Evolutionary conservation across 2,329 filamentous ascomycete genomes (phyloP), one percentile per base, ranked within the genome.

Genomic region (Sporothrix pseudoabietina): DNA sequence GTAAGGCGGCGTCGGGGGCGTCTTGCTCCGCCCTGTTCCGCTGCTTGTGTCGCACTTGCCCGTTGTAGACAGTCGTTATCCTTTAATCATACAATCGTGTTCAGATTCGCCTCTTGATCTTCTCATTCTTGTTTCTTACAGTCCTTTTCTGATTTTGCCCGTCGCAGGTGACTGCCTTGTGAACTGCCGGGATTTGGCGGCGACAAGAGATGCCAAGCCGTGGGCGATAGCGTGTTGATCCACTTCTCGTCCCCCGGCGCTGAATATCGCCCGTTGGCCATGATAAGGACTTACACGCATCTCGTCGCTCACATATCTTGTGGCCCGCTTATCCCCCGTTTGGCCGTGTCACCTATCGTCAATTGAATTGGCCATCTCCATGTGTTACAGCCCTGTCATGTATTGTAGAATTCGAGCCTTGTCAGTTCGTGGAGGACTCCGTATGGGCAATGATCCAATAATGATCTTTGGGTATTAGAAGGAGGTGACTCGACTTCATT

Each of bases 321-420:
- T 8, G 35, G 35, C 52, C 10, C 52, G 26, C 59, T 65, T 65
- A 65, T 65, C 59, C 32, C 59, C 59, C 59, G 59, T 63, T 41
- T 12, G 2, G 12, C 12, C 12, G 16, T 39, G 57, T 6, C 32
- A 61, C 26, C 39, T 32, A 32, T 61, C 57, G 39, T 39, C 5
- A 16, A n/a, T 61, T 39, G 14, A 16, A n/a, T 61, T 8, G 12
- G 39, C n/a, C 9, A 35, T 63, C 59, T 22, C 59, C 59, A 22
- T 26, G 59, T 22, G 9, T 44, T 22, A 35, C 57, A 63, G 57
- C 35, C 52, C 52, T 30, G 22, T 30, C 35, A 8, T 39, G 9
- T 41, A 61, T 61, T 32, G 57, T 61, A 61, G 57, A 16, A 32
- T 39, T 61, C 57, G 19, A 32, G 32, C 30, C 54, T 26, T 32